Evolutionary conservation across 129 eudicot species (phyloP), one percentile per base, ranked within the genome.

Genomic region (Escallonia herrerae): DNA sequence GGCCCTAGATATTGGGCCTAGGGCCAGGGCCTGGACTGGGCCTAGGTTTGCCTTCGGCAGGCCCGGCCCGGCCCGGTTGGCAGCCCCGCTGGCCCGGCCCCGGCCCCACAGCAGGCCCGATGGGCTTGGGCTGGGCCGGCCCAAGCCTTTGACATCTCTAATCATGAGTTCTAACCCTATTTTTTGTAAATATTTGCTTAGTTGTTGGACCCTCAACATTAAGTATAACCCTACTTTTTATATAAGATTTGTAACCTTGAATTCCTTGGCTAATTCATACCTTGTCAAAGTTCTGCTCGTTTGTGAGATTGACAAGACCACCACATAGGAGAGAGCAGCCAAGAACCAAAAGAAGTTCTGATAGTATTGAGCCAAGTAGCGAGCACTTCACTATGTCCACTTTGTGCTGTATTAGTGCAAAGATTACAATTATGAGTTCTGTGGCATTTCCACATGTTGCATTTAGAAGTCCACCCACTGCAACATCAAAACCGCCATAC

Each of bases 371-470:
- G 8, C 90, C 90, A 43, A 83, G 56, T 2, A 83, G 81, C 2
- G 86, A 80, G 56, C 80, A 80, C 63, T 83, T 80, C 43, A 83
- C 86, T 33, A 83, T 79, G 11, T 70, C 78, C 2, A 80, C 74
- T 63, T 80, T 83, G 75, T 64, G 48, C 8, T 83, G 70, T 45
- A 70, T 33, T 0, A 83, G 61, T 56, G 90, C 90, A 41, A 80
- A 41, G 48, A 83, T 57, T 50, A 84, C 80, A 52, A 83, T 83
- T 59, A 83, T 80, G 8, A 83, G 78, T 62, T 83, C 90, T 13
- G 90, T 80, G 2, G 81, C 90, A 76, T 83, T 83, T 54, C 90
- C 90, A 77, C 86, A 83, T 38, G 90, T 83, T 58, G 90, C 90
- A 71, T 83, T 83, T 53, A 83, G 75, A 41, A 83, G 90, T 38